phyloP scores from a whole-genome alignment of 495 filamentous ascomycete species.

The Podospora fimiseda region DNA sequence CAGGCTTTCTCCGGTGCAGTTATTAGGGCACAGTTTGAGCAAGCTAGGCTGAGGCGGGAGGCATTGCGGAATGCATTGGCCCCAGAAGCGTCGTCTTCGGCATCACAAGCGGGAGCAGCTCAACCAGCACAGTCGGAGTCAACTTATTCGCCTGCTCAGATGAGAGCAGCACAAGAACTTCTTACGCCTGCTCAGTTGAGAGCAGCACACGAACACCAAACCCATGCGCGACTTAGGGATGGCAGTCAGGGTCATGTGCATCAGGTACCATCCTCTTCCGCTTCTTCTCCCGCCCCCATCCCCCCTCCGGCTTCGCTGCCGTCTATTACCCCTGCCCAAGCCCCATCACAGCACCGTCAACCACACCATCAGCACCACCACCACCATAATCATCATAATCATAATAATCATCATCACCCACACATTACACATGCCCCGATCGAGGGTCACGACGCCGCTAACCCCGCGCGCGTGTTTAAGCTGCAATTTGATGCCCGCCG shows the following conservation, averaged over 20 bases:
- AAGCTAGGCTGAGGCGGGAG: conserved; percentile 25
- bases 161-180: too few species aligned
- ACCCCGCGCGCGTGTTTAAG: conserved; percentile 81
- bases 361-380: not conserved
- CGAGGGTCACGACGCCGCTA: conserved; percentile 34
- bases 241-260: conserved; percentile 16
- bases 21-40: conserved; percentile 39
- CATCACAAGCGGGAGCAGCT: not conserved
- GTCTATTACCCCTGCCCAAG: not conserved
- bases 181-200: too few species aligned
- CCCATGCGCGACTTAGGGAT: conserved; percentile 17
- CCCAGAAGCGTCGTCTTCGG: not conserved
- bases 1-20: conserved; percentile 36
- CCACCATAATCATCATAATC: too few species aligned
- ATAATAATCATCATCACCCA: conserved; percentile 17
- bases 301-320: conserved; percentile 6
- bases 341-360: not conserved
- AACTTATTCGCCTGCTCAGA: not conserved
- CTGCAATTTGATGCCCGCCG: conserved; percentile 91
- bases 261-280: conserved; percentile 21
- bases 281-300: conserved; percentile 6
- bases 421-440: conserved; percentile 15
- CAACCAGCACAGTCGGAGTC: not conserved
- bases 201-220: conserved; percentile 17
- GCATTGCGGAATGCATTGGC: conserved; percentile 18